Base-by-base conservation (phyloP, 1,284 basidiomycete genomes). In the Marasmius oreades region DNA sequence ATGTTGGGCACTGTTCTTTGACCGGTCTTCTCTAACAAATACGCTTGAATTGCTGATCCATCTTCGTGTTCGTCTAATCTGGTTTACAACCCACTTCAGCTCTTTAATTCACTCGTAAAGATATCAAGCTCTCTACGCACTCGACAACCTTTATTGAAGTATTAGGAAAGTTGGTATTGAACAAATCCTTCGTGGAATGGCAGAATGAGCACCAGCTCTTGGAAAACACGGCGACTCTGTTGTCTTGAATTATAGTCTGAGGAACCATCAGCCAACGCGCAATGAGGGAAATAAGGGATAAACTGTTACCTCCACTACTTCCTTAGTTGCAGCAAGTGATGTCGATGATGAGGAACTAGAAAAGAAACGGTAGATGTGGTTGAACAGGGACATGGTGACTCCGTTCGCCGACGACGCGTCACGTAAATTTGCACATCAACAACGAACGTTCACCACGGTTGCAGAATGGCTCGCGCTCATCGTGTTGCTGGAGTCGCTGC, bases 151-250 rank as follows among this genome's bases (percentile, higher is more conserved):
- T 70, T 55, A 81, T 69, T 39, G 73, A 61, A n/a, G 76, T 76
- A 10, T 77, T 66, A 0, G 80, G 75, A 64, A 80, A 87, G 22
- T 80, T 66, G 4, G 61, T 59, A 1, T 64, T 63, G 60, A 91
- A 77, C n/a, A 88, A 70, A 0, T 59, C 54, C 69, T 90, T 90
- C 34, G 86, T 80, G 8, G 68, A 69, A 57, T 60, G 72, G 75
- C 85, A 88, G 70, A 78, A 87, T 7, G 83, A 81, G 69, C 81
- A 91, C 48, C 68, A 81, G 10, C 76, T 73, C 75, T 91, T 90
- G 55, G 87, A 88, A 69, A 91, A 91, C 56, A 91, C 80, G 43
- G 77, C 74, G 58, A 90, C 77, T 65, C 79, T 81, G 77, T 85
- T 78, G 20, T 77, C 70, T 39, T 55, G 45, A 20, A 59, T 59